Evolutionary conservation across 768 basidiomycete species (phyloP), one percentile per base, ranked within the genome.

Genomic region (Cystoderma amianthinum): DNA sequence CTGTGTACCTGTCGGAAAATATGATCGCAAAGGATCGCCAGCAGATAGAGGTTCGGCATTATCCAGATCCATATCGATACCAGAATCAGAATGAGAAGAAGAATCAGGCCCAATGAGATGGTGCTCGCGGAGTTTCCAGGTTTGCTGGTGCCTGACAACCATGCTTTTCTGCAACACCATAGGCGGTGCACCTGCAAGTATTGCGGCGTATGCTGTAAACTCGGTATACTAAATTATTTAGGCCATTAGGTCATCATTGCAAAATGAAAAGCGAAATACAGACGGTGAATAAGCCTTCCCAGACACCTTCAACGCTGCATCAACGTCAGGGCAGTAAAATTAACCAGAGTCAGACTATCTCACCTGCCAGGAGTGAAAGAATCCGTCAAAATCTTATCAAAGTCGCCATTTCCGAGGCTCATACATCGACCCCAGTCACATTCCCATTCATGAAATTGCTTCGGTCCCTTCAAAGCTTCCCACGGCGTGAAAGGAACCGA

Each of bases 91-190:
- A 23, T 45, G 50, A 7, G 52, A 51, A 13, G 15, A 15, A 36
- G 48, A 44, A 36, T 64, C 61, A 12, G 46, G 36, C 48, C 56
- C 46, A 3, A 68, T 34, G 11, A 86, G 63, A 51, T 87, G 78
- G 51, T 89, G 78, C 58, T 91, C 88, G 24, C 78, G 77, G 32
- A 96, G 62, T 52, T 81, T 84, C 91, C 92, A 95, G 0, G 90
- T 90, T 55, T 96, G 93, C 13, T 77, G 80, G 58, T 97, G 92
- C 49, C 84, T 77, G 1, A 85, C 89, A 19, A 88, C 80, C 36
- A 81, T 67, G 34, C 84, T 82, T 32, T 79, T 76, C 49, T 86
- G 79, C n/a, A 95, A 62, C 6, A 73, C 66, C 0, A 72, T 58
- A 3, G 87, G 84, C 3, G 76, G 60, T 0, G 69, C 82, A 15